Conservation (phyloP, 768 basidiomycete species). For the Cyathus striatus region DNA sequence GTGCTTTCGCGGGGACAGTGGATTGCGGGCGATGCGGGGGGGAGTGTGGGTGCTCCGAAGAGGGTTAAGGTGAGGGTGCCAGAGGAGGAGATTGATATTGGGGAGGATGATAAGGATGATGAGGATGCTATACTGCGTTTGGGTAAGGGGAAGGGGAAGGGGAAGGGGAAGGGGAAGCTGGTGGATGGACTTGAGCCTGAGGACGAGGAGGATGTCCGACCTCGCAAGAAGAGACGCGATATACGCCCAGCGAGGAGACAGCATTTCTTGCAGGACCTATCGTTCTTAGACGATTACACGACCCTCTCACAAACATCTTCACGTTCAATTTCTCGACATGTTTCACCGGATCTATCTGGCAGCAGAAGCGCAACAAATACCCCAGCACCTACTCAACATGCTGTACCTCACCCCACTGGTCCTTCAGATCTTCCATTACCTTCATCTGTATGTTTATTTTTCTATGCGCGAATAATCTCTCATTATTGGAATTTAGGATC, state of each 20-base stretch:
- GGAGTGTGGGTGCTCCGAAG: constrained; percentile 30
- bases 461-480: constrained; percentile 4
- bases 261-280: constrained; percentile 44
- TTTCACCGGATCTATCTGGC: no score
- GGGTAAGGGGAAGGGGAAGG: constrained; percentile 3
- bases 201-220: constrained; percentile 6
- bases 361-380: no score
- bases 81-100: constrained; percentile 8
- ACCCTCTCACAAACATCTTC: not conserved
- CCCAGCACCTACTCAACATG: no score
- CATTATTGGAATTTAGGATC: constrained; percentile 28
- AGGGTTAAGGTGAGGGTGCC: constrained; percentile 7
- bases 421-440: constrained; percentile 22
- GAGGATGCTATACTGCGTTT: not conserved
- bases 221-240: constrained; percentile 13
- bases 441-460: constrained; percentile 40
- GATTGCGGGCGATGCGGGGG: constrained; percentile 65
- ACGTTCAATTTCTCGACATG: no score
- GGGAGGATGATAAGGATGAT: constrained; percentile 9
- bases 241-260: constrained; percentile 32
- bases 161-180: constrained; percentile 9
- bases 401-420: not conserved
- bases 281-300: constrained; percentile 32
- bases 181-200: constrained; percentile 7
- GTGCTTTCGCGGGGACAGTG: constrained; percentile 66